phyloP scores from a whole-genome alignment of 495 filamentous ascomycete species.

The Immersiella caudata region DNA sequence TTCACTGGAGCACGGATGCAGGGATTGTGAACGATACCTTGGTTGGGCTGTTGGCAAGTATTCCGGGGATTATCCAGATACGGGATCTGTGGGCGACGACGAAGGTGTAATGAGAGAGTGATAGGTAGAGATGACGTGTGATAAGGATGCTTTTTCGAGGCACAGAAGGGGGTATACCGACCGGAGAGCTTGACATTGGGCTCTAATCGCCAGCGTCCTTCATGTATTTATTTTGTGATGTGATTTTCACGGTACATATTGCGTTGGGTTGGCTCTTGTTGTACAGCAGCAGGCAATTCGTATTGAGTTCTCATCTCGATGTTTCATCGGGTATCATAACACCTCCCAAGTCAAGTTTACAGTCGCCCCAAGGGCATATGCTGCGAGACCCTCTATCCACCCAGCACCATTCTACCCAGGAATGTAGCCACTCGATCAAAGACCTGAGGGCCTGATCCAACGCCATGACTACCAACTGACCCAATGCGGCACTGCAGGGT shows the following conservation, averaged over 20 bases:
- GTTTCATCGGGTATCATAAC: constrained; percentile 6
- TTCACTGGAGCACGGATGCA: constrained; percentile 82
- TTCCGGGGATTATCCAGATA: constrained; percentile 70
- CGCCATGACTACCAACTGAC: background rate
- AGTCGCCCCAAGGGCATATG: background rate
- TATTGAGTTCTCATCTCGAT: constrained; percentile 2
- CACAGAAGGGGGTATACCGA: background rate
- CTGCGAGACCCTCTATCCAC: background rate
- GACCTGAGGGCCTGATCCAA: background rate
- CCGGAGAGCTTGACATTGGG: background rate
- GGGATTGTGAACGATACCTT: constrained; percentile 62
- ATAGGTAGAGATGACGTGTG: background rate
- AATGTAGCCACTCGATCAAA: background rate
- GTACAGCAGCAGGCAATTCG: background rate
- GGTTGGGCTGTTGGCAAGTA: constrained; percentile 65
- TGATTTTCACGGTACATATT: constrained; percentile 1
- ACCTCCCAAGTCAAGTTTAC: background rate
- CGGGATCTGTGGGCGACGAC: constrained; percentile 63
- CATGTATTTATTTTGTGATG: constrained; percentile 8
- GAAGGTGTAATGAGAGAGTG: constrained; percentile 13
- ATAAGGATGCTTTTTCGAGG: background rate
- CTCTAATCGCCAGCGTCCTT: background rate
- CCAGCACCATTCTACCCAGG: background rate
- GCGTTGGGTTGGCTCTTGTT: background rate
- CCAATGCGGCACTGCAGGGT: background rate